Percentiles rank a stretch among this genome's conserved stretches.
These are phyloP conservation scores for Aspergillus kassunensis DNA, from an alignment of 495 filamentous ascomycete species.

Conservation along the genomic window DNA sequence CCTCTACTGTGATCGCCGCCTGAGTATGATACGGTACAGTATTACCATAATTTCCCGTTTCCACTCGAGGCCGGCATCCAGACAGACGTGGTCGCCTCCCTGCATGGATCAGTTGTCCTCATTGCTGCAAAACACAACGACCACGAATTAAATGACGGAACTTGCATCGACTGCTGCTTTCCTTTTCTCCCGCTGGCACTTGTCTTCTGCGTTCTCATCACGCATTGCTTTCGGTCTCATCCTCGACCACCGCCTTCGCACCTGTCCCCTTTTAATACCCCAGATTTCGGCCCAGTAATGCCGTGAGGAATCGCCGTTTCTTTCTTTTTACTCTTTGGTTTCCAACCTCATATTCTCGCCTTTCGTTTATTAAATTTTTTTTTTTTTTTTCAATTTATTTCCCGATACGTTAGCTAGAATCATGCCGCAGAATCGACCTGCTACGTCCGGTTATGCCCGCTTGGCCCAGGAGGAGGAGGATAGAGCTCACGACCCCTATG, in stretches of 20 bases:
- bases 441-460: constrained; percentile 86
- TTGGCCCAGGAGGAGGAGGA: constrained; percentile 87
- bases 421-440: constrained; percentile 59
- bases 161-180: constrained; percentile 5
- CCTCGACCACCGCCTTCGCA: background rate
- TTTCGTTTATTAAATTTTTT: constrained; percentile 17
- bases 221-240: background rate
- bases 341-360: constrained; percentile 6
- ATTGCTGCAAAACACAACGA: constrained; percentile 1
- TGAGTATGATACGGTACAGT: constrained; percentile 3
- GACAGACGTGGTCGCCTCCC: constrained; percentile 5
- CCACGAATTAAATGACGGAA: constrained; percentile 8
- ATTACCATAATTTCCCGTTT: background rate
- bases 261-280: constrained; percentile 4
- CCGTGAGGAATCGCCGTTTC: constrained; percentile 13
- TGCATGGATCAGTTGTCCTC: background rate
- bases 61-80: background rate
- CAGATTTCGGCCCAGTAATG: constrained; percentile 8
- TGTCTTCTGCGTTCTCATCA: background rate
- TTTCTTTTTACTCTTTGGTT: constrained; percentile 16
- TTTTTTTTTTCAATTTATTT: constrained; percentile 14
- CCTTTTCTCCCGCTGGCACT: constrained; percentile 4
- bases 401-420: constrained; percentile 6
- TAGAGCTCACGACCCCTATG: constrained; percentile 48
- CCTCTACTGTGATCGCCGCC: background rate